Base-by-base conservation (phyloP, 164 flowering plant genomes). In the Vitis rupestris region DNA sequence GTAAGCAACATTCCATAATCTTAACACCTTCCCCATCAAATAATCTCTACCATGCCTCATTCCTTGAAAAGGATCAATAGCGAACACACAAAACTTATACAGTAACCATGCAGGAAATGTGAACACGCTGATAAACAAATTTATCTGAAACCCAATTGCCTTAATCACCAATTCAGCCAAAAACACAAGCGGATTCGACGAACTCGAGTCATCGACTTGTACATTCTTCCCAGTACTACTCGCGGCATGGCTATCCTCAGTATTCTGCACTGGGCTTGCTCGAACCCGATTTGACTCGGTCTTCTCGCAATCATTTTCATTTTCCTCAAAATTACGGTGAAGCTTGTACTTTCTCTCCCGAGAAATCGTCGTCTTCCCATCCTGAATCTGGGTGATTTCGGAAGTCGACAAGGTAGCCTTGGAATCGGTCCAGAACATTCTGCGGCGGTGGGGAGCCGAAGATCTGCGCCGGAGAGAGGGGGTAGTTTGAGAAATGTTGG, bases 81-180 rank as follows among this genome's bases (percentile, higher is more conserved):
- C 52, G 23, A 91, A 64, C 85, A 77, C 59, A 51, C 66, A 84
- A 44, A 65, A 69, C 50, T 16, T 61, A 73, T 77, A 78, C 1
- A 78, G n/a, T 16, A 80, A 57, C 85, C 84, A 79, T 8, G 87
- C 14, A 6, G 98, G 97, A 59, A 88, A 83, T 12, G 76, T 79
- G 17, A 88, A 5, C 10, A 84, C 72, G 37, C 56, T 75, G 68
- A 82, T 5, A 11, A 88, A 50, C 51, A 92, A 72, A 72, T 67
- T 82, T 1, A 86, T 15, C 59, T 87, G 90, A 75, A 85, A 80
- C 30, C 80, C 79, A 60, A 90, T 80, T 3, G 85, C 85, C 71
- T 85, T 91, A 23, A 91, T 75, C 51, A 88, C 69, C 23, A 89
- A 72, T 30, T 80, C 88, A 16, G 82, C 92, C 49, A 85, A 5